Base-by-base conservation (phyloP, 176 grass and related monocot genomes). In the Elaeis guineensis region DNA sequence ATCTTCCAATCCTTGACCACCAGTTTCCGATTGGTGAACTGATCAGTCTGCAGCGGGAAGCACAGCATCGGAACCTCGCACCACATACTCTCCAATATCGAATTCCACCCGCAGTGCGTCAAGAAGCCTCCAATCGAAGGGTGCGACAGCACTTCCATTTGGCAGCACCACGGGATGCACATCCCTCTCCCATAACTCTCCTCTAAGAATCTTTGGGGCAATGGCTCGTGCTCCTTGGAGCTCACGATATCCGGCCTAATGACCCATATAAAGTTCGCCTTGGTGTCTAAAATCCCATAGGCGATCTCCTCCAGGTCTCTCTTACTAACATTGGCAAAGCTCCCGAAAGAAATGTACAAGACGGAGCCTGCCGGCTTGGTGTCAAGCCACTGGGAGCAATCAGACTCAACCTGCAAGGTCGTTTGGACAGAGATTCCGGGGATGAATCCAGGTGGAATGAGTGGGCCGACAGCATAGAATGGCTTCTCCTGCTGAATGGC, bases 101-200 rank as follows among this genome's bases (percentile, higher is more conserved):
- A 94, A 59, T 94, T 94, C 89, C 89, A 94, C 3, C 89, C 89
- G 39, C 80, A 87, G 63, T 94, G 89, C 54, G 84, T 94, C 16
- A 94, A 48, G 80, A 94, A 94, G 0, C 17, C 75, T 0, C 78
- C 80, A 0, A 85, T 59, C 17, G 80, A 44, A 0, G 72, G 22
- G 84, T 85, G 80, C 17, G 72, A 29, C 11, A 94, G 65, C 54
- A 94, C 89, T 69, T 84, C 83, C 53, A 81, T 79, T 54, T 88
- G 84, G 73, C 71, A 62, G 69, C 89, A 94, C 89, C 89, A 94
- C 5, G 61, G 89, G 59, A 94, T 75, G 0, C 88, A 62, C 17
- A 88, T 0, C 0, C 89, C 89, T 0, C 81, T 70, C 0, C 71
- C 78, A 0, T 19, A 17, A 3, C 76, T 54, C 0, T 61, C 71